These are phyloP conservation scores for Amaranthus cruentus DNA, from an alignment of 148 eudicot species.

Conservation along the genomic window DNA sequence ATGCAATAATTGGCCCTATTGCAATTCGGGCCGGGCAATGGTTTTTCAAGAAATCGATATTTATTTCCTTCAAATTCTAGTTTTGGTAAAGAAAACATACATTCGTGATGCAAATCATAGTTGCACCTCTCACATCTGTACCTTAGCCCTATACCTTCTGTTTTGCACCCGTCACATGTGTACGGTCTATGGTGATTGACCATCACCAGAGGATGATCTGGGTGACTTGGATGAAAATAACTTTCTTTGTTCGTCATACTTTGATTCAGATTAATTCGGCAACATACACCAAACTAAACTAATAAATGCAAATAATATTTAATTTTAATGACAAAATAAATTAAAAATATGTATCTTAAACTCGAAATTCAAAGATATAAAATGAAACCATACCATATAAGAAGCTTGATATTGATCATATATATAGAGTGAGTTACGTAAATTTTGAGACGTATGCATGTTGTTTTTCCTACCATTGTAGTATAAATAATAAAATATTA, in stretches of 20 bases:
- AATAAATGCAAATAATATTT: too few relatives aligned
- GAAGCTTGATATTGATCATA: too few relatives aligned
- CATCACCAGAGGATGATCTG: neutral
- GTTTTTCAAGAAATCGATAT: neutral
- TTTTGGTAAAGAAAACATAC: neutral
- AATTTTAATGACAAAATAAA: too few relatives aligned
- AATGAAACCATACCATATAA: too few relatives aligned
- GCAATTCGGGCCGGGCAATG: constrained; percentile 1
- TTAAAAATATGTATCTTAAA: too few relatives aligned
- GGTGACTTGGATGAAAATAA: neutral
- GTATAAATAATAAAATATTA: too few relatives aligned
- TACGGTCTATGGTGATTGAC: neutral
- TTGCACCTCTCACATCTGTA: constrained; percentile 9
- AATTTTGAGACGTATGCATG: too few relatives aligned
- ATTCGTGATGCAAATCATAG: constrained; percentile 1
- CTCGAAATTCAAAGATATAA: too few relatives aligned
- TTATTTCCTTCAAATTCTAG: neutral
- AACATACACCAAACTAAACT: too few relatives aligned
- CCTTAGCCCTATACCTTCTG: neutral
- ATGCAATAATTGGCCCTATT: neutral
- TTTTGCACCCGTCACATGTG: neutral
- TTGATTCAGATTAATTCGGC: neutral
- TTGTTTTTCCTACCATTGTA: too few relatives aligned
- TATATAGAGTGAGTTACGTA: too few relatives aligned
- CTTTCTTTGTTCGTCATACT: neutral